These are phyloP conservation scores for Aspergillus luchuensis DNA, from an alignment of 2,329 filamentous ascomycete species.

Conservation along the genomic window DNA sequence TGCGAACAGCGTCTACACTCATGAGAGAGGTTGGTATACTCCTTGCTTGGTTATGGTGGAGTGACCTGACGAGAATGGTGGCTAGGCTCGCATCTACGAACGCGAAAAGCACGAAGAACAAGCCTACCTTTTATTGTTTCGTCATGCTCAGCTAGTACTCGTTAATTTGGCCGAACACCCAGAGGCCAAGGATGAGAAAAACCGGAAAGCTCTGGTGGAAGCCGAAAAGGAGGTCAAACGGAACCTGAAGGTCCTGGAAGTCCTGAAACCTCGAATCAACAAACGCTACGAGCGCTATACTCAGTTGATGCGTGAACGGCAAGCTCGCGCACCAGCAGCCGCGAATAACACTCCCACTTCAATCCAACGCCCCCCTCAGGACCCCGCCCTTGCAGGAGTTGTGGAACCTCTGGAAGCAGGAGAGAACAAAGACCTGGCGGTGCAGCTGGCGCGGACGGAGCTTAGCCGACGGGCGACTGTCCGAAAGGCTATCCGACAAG, in stretches of 20 bases:
- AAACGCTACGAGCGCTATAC: constrained; percentile 69
- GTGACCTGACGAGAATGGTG: neutral
- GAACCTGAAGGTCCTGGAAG: constrained; percentile 72
- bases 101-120: constrained; percentile 83
- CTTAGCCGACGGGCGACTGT: constrained; percentile 66
- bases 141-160: constrained; percentile 82
- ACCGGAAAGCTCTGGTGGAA: constrained; percentile 54
- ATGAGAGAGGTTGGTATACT: constrained; percentile 70
- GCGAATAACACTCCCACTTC: constrained; percentile 12
- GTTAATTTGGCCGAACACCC: constrained; percentile 75
- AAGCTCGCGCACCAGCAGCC: constrained; percentile 42
- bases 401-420: constrained; percentile 67
- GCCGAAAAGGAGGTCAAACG: constrained; percentile 64
- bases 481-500: constrained; percentile 59
- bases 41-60: neutral
- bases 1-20: constrained; percentile 76
- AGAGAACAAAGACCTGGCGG: constrained; percentile 73
- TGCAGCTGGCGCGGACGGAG: constrained; percentile 74
- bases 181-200: constrained; percentile 66
- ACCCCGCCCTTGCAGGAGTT: constrained; percentile 63
- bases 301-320: constrained; percentile 51
- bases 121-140: constrained; percentile 87
- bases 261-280: constrained; percentile 76
- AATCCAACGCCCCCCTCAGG: constrained; percentile 35
- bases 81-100: constrained; percentile 79